phyloP scores from a whole-genome alignment of 75 land plant species.

The Selaginella tamariscina region DNA sequence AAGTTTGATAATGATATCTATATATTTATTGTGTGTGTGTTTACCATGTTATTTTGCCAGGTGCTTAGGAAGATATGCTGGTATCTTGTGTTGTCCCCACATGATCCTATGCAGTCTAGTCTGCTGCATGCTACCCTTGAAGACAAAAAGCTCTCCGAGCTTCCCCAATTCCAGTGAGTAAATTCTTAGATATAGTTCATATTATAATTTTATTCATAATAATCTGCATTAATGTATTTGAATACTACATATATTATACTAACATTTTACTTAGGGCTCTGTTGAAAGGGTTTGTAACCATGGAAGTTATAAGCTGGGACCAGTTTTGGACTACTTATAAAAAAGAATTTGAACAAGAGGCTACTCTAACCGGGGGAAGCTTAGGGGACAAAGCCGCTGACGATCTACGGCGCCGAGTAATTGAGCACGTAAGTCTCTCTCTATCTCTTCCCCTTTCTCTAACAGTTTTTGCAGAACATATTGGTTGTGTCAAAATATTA shows the following conservation, averaged over 20 bases:
- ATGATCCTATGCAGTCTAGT: conserved; percentile 96
- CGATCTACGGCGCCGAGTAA: conserved; percentile 77
- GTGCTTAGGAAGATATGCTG: conserved; percentile 93
- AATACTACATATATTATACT: not conserved
- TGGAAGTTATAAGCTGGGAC: conserved; percentile 95
- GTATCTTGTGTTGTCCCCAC: conserved; percentile 86
- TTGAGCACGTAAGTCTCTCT: conserved; percentile 64
- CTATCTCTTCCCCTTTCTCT: not conserved
- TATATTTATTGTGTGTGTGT: not conserved
- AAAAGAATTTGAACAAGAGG: conserved; percentile 77
- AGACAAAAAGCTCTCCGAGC: conserved; percentile 85
- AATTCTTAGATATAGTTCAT: no score
- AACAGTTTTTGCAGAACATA: conserved; percentile 58
- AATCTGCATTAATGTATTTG: not conserved
- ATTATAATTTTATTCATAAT: no score
- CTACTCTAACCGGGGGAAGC: conserved; percentile 53
- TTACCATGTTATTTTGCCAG: conserved; percentile 25
- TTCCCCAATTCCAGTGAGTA: conserved; percentile 69
- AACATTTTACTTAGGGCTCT: conserved; percentile 32
- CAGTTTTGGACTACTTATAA: conserved; percentile 64
- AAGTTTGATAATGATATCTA: not conserved
- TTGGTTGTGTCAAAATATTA: conserved; percentile 94
- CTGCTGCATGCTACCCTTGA: conserved; percentile 80
- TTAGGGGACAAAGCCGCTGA: conserved; percentile 72
- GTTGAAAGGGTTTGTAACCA: conserved; percentile 77